These are phyloP conservation scores for Raffaelea ambrosiae DNA, from an alignment of 2,329 filamentous ascomycete genomes.

Conservation along the genomic window DNA sequence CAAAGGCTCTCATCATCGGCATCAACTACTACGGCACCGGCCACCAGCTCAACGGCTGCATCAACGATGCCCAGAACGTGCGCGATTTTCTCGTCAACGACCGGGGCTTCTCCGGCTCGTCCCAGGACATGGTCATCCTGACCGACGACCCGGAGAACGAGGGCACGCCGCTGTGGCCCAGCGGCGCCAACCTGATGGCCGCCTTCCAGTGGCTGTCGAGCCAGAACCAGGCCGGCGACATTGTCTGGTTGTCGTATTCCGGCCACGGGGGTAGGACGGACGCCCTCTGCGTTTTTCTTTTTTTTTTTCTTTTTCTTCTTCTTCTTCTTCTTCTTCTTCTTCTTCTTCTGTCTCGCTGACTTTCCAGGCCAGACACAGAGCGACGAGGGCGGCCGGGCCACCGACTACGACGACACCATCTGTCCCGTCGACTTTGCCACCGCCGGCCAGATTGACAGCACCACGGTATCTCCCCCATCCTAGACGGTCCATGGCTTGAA, in stretches of 20 bases:
- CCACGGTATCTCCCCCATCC: no score
- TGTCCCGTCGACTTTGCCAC: constrained; percentile 43
- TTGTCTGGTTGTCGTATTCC: constrained; percentile 48
- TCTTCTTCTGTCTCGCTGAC: not conserved
- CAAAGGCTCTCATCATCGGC: constrained; percentile 31
- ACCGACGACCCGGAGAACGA: constrained; percentile 22
- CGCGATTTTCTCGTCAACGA: constrained; percentile 27
- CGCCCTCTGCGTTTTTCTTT: not conserved
- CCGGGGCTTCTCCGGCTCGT: constrained; percentile 23
- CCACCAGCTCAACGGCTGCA: constrained; percentile 50
- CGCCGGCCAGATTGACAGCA: constrained; percentile 45
- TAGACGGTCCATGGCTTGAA: no score
- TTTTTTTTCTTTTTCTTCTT: not conserved
- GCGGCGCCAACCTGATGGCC: constrained; percentile 26
- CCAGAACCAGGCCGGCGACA: constrained; percentile 36
- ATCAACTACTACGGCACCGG: constrained; percentile 54
- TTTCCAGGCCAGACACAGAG: constrained; percentile 34
- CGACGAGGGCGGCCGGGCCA: constrained; percentile 27
- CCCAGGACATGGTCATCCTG: constrained; percentile 26
- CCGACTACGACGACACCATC: constrained; percentile 40
- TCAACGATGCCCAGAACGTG: constrained; percentile 27
- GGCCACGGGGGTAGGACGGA: constrained; percentile 40
- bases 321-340: not conserved
- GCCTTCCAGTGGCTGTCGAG: constrained; percentile 51
- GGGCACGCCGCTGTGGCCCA: constrained; percentile 24